Base-by-base conservation (phyloP, 2,329 filamentous ascomycete species). In the Aureobasidium pullulans region DNA sequence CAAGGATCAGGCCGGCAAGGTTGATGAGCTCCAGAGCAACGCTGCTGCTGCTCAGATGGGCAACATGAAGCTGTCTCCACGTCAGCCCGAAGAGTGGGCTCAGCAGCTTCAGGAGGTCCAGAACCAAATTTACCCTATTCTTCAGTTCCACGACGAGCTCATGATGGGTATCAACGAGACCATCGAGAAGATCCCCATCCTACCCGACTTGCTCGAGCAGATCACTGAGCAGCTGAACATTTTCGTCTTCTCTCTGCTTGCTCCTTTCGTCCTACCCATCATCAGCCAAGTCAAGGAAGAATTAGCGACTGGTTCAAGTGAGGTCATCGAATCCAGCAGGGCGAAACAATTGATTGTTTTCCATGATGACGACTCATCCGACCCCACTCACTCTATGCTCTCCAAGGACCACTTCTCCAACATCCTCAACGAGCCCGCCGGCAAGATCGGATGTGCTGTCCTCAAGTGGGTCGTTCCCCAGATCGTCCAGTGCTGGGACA, bases 391-490 rank as follows among this genome's bases (percentile, higher is more conserved):
- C 76, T 95, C 90, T 19, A 96, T 96, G 92, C 78, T 96, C 56
- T 91, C 90, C 61, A 96, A 96, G 77, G 92, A 96, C 68, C 92
- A 96, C 74, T 96, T 96, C 73, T 89, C 87, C 64, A 95, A 95
- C 69, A 79, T 87, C 34, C 81, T 96, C 61, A 96, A 96, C 71
- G 91, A 96, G 70, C 83, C 91, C 44, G 92, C 90, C 47, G 92
- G 92, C 59, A 87, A 87, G 67, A 84, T 91, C 61, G 90, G 92
- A 29, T 88, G 87, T 63, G 83, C 86, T 67, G 84, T 92, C 49
- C 78, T 96, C 44, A 83, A 82, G 60, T 96, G 91, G 90, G 87
- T 87, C 23, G 90, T 96, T 13, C 93, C 93, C 8, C 90, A 96
- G 72, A 77, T 96, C 62, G 94, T 96, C 77, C 78, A 88, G 37